Evolutionary conservation across 768 basidiomycete genomes (phyloP).

Genomic region (Leccinum fibrillosum): DNA sequence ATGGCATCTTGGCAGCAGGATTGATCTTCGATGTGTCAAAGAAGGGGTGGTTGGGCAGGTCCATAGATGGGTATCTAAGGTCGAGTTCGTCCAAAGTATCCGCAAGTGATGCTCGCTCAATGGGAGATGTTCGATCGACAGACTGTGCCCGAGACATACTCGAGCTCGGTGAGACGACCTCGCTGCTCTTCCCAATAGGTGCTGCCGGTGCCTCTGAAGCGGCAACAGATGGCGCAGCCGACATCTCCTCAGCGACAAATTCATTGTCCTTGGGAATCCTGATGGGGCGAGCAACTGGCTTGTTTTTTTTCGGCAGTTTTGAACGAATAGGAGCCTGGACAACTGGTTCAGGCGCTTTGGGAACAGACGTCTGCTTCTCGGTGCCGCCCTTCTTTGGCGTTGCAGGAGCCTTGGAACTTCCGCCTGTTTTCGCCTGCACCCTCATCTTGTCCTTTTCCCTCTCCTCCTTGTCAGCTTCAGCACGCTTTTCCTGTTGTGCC

Average conservation of each 20-base stretch:
- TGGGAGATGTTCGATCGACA: constrained; percentile 45
- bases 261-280: constrained; percentile 62
- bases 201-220: constrained; percentile 46
- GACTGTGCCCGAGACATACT: constrained; percentile 62
- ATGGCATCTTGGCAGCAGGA: constrained; percentile 73
- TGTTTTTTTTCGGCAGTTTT: constrained; percentile 82
- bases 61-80: constrained; percentile 56
- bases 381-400: constrained; percentile 14
- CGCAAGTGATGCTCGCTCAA: constrained; percentile 49
- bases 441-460: constrained; percentile 30
- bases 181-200: constrained; percentile 31
- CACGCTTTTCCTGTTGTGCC: constrained; percentile 31
- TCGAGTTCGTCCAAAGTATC: constrained; percentile 70
- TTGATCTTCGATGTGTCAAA: constrained; percentile 71
- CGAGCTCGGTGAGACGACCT: constrained; percentile 44
- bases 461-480: constrained; percentile 28
- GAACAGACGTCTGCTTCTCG: constrained; percentile 19
- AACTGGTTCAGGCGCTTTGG: constrained; percentile 33
- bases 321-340: constrained; percentile 73
- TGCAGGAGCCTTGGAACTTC: constrained; percentile 22
- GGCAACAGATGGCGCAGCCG: constrained; percentile 42
- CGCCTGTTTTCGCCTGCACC: constrained; percentile 23
- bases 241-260: constrained; percentile 37
- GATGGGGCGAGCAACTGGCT: constrained; percentile 56
- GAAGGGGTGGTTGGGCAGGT: constrained; percentile 67